Conservation (phyloP, 1,284 basidiomycete genomes). For the Apiotrichum montevideense region DNA sequence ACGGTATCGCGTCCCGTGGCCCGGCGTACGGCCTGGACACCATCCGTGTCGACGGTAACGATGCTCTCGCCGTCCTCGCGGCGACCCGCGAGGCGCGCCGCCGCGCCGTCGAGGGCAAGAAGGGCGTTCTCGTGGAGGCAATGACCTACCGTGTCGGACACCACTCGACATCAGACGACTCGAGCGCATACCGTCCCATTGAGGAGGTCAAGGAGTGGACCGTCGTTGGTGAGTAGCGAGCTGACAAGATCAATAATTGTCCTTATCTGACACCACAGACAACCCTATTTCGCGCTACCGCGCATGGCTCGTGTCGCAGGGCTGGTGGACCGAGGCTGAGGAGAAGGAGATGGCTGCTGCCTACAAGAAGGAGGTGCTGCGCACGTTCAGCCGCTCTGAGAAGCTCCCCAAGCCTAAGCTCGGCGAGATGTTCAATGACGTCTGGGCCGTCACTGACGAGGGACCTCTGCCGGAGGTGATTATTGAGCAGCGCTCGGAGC, state of each 20-base stretch:
- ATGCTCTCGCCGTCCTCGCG: slow-evolving; percentile 77
- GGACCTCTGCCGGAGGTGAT: slow-evolving; percentile 79
- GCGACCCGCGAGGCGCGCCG: slow-evolving; percentile 72
- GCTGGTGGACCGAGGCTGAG: slow-evolving; percentile 78
- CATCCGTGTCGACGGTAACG: slow-evolving; percentile 88
- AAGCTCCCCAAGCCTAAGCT: slow-evolving; percentile 63
- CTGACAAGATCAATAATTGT: neutral
- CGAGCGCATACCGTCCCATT: slow-evolving; percentile 77
- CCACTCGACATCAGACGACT: slow-evolving; percentile 91
- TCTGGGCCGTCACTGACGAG: slow-evolving; percentile 54
- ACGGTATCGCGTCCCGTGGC: slow-evolving; percentile 86
- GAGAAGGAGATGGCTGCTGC: slow-evolving; percentile 67
- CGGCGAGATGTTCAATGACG: slow-evolving; percentile 75
- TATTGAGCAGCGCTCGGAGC: slow-evolving; percentile 74
- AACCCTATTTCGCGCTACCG: slow-evolving; percentile 83
- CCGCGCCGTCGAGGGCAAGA: slow-evolving; percentile 68
- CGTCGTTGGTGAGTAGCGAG: slow-evolving; percentile 52
- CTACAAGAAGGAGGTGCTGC: slow-evolving; percentile 67
- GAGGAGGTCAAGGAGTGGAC: slow-evolving; percentile 81
- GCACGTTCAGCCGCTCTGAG: slow-evolving; percentile 72
- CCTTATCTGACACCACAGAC: slow-evolving; percentile 47
- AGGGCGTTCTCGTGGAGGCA: slow-evolving; percentile 82
- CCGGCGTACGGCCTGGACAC: slow-evolving; percentile 92
- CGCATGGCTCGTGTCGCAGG: slow-evolving; percentile 67
- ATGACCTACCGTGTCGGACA: slow-evolving; percentile 94